Conservation (phyloP, 2,329 filamentous ascomycete species). For the Biscogniauxia sp. region DNA sequence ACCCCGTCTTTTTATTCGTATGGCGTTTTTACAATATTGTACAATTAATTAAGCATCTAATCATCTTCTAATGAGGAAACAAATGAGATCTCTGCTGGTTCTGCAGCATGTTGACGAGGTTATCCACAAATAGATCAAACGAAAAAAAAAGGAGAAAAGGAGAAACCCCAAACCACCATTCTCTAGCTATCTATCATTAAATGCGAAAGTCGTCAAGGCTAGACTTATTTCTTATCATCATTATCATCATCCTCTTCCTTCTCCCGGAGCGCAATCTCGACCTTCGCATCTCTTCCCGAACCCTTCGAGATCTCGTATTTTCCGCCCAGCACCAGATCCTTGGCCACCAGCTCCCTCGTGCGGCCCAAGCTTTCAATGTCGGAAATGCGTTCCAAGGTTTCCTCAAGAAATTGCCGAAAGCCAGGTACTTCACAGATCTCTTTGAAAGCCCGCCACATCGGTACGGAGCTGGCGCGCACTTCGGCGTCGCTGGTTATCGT, state of each 20-base stretch:
- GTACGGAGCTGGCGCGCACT: constrained; percentile 89
- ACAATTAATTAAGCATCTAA: background rate
- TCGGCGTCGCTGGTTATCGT: constrained; percentile 85
- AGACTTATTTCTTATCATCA: constrained; percentile 15
- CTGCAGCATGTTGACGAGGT: background rate
- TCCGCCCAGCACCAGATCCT: constrained; percentile 84
- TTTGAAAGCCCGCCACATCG: constrained; percentile 90
- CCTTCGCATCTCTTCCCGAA: constrained; percentile 34
- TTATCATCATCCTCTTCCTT: constrained; percentile 40
- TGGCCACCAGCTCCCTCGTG: constrained; percentile 92
- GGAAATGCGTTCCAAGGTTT: constrained; percentile 79
- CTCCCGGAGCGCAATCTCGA: constrained; percentile 42
- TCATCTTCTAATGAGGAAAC: background rate
- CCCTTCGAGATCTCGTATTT: constrained; percentile 63
- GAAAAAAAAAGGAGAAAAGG: background rate
- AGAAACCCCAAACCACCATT: background rate
- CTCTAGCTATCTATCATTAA: background rate
- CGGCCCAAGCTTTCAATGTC: constrained; percentile 91
- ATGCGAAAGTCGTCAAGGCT: background rate
- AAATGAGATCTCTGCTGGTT: background rate
- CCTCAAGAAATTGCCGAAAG: constrained; percentile 80
- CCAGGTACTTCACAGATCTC: constrained; percentile 74
- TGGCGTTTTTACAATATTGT: background rate
- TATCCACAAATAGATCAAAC: background rate
- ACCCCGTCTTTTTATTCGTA: background rate